Conservation (phyloP, 2,329 filamentous ascomycete species). For the Xylaria sp. region DNA sequence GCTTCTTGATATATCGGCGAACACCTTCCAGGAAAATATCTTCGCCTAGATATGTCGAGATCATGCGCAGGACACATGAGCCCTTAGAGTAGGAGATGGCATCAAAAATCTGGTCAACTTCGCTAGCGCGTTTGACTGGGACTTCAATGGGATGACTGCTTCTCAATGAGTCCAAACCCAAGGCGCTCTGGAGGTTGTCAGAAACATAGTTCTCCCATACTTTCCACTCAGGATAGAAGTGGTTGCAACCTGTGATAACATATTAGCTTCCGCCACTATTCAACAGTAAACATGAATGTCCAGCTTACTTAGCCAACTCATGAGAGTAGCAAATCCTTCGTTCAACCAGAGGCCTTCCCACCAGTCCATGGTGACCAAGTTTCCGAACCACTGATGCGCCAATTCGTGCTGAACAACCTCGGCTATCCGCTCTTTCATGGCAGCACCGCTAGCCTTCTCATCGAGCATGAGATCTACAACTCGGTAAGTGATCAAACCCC, state of each 20-base stretch:
- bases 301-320: conserved; percentile 61
- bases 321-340: conserved; percentile 85
- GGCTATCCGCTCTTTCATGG: conserved; percentile 85
- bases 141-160: conserved; percentile 97
- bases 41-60: conserved; percentile 90
- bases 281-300: not conserved
- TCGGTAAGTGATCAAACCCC: conserved; percentile 92
- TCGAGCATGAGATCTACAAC: conserved; percentile 87
- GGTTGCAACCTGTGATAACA: conserved; percentile 73
- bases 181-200: conserved; percentile 81
- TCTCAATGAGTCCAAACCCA: conserved; percentile 81
- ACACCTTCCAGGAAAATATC: conserved; percentile 91
- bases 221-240: conserved; percentile 97
- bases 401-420: conserved; percentile 96
- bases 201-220: conserved; percentile 95
- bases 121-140: conserved; percentile 87
- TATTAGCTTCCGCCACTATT: conserved; percentile 6
- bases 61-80: conserved; percentile 93
- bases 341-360: conserved; percentile 98
- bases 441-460: conserved; percentile 83
- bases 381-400: conserved; percentile 97
- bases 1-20: conserved; percentile 85
- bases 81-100: conserved; percentile 97
- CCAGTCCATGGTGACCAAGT: conserved; percentile 96
- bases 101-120: conserved; percentile 98